Conservation (phyloP, 441 rosid genomes). For the Cnidoscolus chayamansa region DNA sequence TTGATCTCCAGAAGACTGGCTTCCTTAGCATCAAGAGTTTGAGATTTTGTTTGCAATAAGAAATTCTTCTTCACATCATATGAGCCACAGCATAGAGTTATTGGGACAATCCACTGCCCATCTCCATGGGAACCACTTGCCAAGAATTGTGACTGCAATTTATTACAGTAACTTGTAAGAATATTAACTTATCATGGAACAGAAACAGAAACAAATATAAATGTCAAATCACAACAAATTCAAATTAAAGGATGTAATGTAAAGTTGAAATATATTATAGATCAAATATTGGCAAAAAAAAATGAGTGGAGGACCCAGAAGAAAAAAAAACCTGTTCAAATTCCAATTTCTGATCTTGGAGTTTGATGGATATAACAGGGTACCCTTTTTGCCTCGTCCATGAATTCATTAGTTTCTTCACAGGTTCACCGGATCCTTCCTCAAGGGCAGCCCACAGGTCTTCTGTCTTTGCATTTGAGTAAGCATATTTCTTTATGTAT, state of each 20-base stretch:
- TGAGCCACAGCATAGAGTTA: slow-evolving; percentile 73
- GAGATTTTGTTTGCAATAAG: slow-evolving; percentile 62
- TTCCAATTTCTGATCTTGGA: slow-evolving; percentile 69
- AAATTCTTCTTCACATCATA: slow-evolving; percentile 65
- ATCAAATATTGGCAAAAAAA: slow-evolving; percentile 8
- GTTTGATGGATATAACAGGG: slow-evolving; percentile 76
- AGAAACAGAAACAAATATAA: background rate
- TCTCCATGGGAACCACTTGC: slow-evolving; percentile 76
- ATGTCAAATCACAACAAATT: background rate
- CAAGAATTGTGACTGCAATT: slow-evolving; percentile 74
- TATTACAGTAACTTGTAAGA: slow-evolving; percentile 28
- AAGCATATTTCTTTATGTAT: slow-evolving; percentile 71
- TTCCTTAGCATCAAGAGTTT: slow-evolving; percentile 45
- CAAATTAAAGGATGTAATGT: background rate
- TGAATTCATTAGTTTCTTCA: slow-evolving; percentile 80
- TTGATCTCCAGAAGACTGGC: slow-evolving; percentile 26
- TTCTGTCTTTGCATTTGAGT: slow-evolving; percentile 87
- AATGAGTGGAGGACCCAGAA: background rate
- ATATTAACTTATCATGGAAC: slow-evolving; percentile 7
- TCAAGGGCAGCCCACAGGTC: slow-evolving; percentile 92
- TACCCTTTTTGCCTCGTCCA: slow-evolving; percentile 94
- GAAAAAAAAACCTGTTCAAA: slow-evolving; percentile 70
- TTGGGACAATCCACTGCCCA: slow-evolving; percentile 93
- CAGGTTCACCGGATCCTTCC: slow-evolving; percentile 84
- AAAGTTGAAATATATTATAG: background rate